Evolutionary conservation across 768 basidiomycete genomes (phyloP), one percentile per base, ranked within the genome.

Genomic region (Daedaleopsis nitida): DNA sequence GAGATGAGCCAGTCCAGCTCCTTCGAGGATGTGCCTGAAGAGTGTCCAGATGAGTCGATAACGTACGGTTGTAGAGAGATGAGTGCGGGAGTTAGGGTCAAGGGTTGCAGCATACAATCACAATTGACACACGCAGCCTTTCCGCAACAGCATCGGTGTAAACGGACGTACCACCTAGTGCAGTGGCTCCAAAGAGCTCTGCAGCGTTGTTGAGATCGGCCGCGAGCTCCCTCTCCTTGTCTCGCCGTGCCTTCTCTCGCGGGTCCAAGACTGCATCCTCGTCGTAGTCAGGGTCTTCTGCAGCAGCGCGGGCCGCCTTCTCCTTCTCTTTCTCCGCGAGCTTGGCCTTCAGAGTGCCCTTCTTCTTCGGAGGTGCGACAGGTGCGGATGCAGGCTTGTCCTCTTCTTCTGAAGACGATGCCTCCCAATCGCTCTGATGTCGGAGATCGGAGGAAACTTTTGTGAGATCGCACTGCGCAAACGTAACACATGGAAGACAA

Each of bases 381-480:
- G 84, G 66, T 3, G 77, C 72, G 8, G 80, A 73, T 5, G 78
- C 70, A 2, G 83, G 55, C 44, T 79, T 73, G 50, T 83, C 78
- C 55, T 86, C 84, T 56, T 92, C 92, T 42, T 89, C 88, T 7
- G 85, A 85, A 8, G 87, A 87, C 1, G 90, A 90, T 37, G 80
- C 91, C 68, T 98, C 96, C 96, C 96, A 98, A 75, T 97, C 96
- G 74, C 92, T 94, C 94, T 96, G 68, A 35, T 64, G 60, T 53
- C 47, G 52, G 53, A 17, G 47, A 50, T 59, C 52, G 24, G n/a
- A 3, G 38, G 14, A 11, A 11, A 14, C 11, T 35, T 7, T 1
- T n/a, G n/a, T 47, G 38, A 48, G 58, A 59, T 51, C 43, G 21
- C 23, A n/a, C 1, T 1, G 14, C 7, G 37, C 6, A 10, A 0